Conservation (phyloP, 2,329 filamentous ascomycete genomes). For the Microsporum audouinii region DNA sequence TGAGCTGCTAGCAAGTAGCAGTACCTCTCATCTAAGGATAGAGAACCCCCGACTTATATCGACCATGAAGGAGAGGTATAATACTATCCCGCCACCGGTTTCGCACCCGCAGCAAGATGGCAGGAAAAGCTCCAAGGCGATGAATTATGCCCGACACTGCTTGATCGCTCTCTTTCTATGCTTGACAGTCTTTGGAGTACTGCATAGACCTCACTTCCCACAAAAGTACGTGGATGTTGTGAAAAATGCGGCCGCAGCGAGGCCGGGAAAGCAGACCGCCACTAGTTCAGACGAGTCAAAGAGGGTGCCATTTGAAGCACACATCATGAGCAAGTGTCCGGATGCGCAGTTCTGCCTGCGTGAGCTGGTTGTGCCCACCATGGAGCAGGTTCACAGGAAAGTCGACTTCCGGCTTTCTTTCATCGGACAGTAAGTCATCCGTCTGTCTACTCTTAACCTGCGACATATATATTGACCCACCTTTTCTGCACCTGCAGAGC, state of each 20-base stretch:
- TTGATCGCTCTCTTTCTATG: conserved; percentile 13
- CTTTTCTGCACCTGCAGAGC: conserved; percentile 60
- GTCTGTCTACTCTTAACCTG: neutral
- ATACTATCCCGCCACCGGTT: conserved; percentile 3
- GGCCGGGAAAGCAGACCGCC: neutral
- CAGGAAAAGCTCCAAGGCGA: conserved; percentile 1
- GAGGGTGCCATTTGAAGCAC: conserved; percentile 69
- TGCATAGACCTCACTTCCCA: conserved; percentile 5
- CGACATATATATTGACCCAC: neutral
- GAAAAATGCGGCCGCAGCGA: conserved; percentile 4
- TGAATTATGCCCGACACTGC: conserved; percentile 10
- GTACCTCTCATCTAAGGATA: neutral
- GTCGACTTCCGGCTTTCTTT: conserved; percentile 86
- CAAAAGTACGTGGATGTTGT: conserved; percentile 4
- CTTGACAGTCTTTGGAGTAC: conserved; percentile 9
- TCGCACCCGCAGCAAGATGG: conserved; percentile 6
- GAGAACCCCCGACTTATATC: neutral
- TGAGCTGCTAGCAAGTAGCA: neutral
- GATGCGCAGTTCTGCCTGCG: conserved; percentile 77
- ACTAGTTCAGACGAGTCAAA: neutral
- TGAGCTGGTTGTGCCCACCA: conserved; percentile 69
- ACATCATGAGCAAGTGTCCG: conserved; percentile 96
- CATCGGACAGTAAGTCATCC: conserved; percentile 56
- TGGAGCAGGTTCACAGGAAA: conserved; percentile 70
- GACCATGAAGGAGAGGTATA: neutral